Conservation (phyloP, 352 stramenopile species). For the Hyaloperonospora brassicae region DNA sequence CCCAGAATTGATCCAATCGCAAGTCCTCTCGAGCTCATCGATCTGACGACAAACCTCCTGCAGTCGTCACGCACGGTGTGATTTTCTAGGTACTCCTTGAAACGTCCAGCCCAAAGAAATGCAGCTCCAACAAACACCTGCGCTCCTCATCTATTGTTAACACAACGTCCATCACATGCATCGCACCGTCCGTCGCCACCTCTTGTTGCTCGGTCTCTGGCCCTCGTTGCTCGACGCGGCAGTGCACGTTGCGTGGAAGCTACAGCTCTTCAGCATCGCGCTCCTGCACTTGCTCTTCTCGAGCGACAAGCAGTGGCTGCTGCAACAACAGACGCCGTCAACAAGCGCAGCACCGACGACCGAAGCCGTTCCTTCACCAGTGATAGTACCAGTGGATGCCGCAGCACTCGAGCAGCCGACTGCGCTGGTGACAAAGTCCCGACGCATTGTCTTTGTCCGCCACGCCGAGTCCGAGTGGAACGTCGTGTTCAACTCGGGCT, state of each 20-base stretch:
- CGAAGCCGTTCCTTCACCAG: background rate
- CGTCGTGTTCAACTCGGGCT: conserved; percentile 78
- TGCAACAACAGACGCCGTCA: background rate
- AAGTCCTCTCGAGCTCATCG: no score
- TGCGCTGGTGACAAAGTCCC: conserved; percentile 21
- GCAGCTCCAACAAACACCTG: no score
- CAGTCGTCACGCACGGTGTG: no score
- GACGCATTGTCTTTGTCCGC: conserved; percentile 78
- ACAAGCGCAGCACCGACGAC: background rate
- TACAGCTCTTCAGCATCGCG: conserved; percentile 52
- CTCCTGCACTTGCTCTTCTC: conserved; percentile 69
- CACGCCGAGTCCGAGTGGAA: conserved; percentile 87
- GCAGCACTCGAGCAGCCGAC: background rate
- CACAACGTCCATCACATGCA: conserved; percentile 8
- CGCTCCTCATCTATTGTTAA: no score
- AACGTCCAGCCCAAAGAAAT: background rate
- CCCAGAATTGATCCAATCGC: no score
- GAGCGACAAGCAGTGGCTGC: conserved; percentile 49
- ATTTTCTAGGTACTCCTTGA: no score
- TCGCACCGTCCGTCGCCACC: conserved; percentile 9
- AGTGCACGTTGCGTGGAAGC: conserved; percentile 50
- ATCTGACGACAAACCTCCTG: no score
- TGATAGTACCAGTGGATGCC: conserved; percentile 2
- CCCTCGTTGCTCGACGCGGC: conserved; percentile 28
- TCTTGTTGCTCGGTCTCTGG: conserved; percentile 16